These are phyloP conservation scores for Yamadazyma epiphylla DNA, from an alignment of 1,139 yeast species.

Conservation along the genomic window DNA sequence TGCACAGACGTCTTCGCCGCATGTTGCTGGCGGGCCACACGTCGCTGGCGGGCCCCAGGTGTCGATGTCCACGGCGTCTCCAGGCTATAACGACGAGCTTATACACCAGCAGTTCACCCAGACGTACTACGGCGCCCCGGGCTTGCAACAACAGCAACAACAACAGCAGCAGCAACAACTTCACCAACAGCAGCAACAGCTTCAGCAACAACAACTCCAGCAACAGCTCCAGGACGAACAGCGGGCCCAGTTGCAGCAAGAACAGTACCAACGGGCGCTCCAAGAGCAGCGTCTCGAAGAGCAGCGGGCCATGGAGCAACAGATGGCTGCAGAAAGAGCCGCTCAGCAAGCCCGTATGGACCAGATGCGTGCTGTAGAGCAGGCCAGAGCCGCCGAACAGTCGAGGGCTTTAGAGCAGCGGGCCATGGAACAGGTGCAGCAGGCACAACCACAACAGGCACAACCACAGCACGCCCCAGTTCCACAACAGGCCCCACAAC, in stretches of 20 bases:
- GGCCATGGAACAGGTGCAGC: conserved; percentile 2
- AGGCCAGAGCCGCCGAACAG: conserved; percentile 3
- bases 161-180: conserved; percentile 1
- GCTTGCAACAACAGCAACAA: conserved; percentile 1
- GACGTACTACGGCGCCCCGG: conserved; percentile 10
- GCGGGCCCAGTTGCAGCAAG: too few species aligned
- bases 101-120: conserved; percentile 16
- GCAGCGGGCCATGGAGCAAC: conserved; percentile 8
- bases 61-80: conserved; percentile 12
- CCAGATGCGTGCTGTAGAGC: conserved; percentile 1
- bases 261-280: conserved; percentile 1
- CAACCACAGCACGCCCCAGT: conserved; percentile 10
- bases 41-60: too few species aligned
- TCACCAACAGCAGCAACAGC: too few species aligned
- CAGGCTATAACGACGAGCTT: conserved; percentile 13
- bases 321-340: conserved; percentile 4
- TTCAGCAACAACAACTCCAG: too few species aligned
- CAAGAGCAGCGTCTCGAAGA: conserved; percentile 4
- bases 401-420: conserved; percentile 1
- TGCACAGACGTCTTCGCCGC: too few species aligned
- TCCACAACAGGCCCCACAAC: conserved; percentile 7
- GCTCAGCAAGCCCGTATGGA: conserved; percentile 7
- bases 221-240: too few species aligned
- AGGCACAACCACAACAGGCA: conserved; percentile 8
- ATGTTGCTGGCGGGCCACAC: too few species aligned